A percentile compares a stretch with the other conserved stretches of the same genome.
Evolutionary conservation across 495 filamentous ascomycete genomes (phyloP).

Genomic region (Alectoria sarmentosa): DNA sequence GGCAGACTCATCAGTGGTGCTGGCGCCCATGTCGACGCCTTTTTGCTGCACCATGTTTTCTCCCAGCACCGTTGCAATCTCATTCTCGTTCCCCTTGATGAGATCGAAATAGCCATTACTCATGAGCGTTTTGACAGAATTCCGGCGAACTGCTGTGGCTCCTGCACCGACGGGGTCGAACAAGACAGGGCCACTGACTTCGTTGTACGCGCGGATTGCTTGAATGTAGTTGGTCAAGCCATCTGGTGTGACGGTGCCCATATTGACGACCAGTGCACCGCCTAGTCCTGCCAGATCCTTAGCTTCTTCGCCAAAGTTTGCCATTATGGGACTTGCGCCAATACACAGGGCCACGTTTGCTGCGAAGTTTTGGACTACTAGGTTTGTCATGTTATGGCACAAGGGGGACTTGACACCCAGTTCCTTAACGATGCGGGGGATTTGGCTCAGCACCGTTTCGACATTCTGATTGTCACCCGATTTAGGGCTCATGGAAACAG

Average conservation of each 20-base stretch:
- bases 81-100: conserved; percentile 93
- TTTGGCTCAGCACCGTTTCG: conserved; percentile 35
- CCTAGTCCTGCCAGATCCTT: conserved; percentile 60
- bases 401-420: conserved; percentile 60
- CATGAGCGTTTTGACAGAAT: conserved; percentile 65
- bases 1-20: conserved; percentile 44
- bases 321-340: conserved; percentile 92
- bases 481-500: conserved; percentile 39
- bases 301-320: conserved; percentile 78
- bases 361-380: conserved; percentile 87
- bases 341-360: conserved; percentile 73
- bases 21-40: conserved; percentile 76
- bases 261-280: conserved; percentile 79
- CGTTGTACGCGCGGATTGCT: conserved; percentile 73
- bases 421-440: conserved; percentile 50
- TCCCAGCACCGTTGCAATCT: conserved; percentile 67
- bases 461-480: conserved; percentile 31
- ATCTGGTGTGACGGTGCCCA: conserved; percentile 79
- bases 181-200: conserved; percentile 61
- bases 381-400: conserved; percentile 95
- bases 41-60: conserved; percentile 55
- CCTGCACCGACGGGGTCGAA: conserved; percentile 91
- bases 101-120: conserved; percentile 69
- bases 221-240: conserved; percentile 58
- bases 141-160: conserved; percentile 66